A percentile compares a stretch with the other conserved stretches of the same genome.
phyloP scores from a whole-genome alignment of 768 basidiomycete species.

The Trametes meyenii region DNA sequence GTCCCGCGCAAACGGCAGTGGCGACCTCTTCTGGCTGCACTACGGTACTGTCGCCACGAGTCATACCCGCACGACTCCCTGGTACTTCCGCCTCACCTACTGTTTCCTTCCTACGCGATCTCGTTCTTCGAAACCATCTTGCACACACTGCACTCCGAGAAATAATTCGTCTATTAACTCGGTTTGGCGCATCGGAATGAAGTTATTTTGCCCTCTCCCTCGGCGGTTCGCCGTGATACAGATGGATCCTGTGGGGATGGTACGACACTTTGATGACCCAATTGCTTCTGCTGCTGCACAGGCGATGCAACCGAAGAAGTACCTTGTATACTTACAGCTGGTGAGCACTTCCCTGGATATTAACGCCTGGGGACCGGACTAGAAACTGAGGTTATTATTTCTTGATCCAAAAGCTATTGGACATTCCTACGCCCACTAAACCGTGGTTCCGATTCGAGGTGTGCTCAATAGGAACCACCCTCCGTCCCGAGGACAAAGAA shows the following conservation, averaged over 20 bases:
- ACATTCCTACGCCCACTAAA: neutral
- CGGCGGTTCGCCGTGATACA: constrained; percentile 6
- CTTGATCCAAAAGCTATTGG: neutral
- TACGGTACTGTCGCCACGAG: too few relatives aligned
- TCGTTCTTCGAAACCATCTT: neutral
- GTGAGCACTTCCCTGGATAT: neutral
- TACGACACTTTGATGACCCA: neutral
- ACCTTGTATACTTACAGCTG: constrained; percentile 2
- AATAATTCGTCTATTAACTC: neutral
- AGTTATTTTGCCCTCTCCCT: neutral
- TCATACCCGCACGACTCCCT: too few relatives aligned
- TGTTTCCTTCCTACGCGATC: neutral
- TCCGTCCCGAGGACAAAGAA: neutral
- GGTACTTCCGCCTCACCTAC: too few relatives aligned
- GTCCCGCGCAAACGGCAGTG: too few relatives aligned
- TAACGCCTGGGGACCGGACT: too few relatives aligned
- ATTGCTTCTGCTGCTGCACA: neutral
- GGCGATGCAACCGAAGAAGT: constrained; percentile 3
- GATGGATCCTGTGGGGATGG: constrained; percentile 12
- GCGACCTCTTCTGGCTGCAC: too few relatives aligned
- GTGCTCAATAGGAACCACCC: neutral
- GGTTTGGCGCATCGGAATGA: neutral
- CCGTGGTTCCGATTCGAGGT: constrained; percentile 1
- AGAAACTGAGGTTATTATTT: too few relatives aligned
- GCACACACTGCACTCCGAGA: too few relatives aligned